Evolutionary conservation across 164 flowering plant genomes (phyloP), one percentile per base, ranked within the genome.

Genomic region (Brasenia schreberi): DNA sequence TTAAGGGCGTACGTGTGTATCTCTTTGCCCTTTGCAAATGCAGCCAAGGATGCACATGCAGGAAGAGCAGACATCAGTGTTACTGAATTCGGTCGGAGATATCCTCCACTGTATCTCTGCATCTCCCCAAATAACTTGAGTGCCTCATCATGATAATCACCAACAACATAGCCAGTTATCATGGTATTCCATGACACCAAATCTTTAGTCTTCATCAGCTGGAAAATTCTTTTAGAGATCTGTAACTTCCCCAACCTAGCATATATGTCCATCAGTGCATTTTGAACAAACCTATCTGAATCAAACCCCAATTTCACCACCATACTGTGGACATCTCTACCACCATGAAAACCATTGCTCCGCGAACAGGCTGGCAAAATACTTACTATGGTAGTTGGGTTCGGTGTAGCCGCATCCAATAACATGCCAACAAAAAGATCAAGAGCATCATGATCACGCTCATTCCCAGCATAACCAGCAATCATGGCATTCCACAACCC

Each of bases 401-500:
- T 87, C 4, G 96, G 86, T 52, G 5, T 44, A 43, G 83, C 72
- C 61, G 84, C 82, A 17, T 76, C 68, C 33, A 64, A 71, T 67
- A 77, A 74, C 90, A 91, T 84, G 62, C 85, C 81, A 65, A 81
- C 62, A 65, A 92, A 87, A 16, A 89, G 78, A 66, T 61, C 65
- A 69, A 87, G 69, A 3, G 92, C 96, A 18, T 89, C 77, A 44
- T 76, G 74, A 64, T 85, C 81, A 62, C 70, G 66, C 27, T 81
- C 87, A 61, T 83, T 84, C 63, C 78, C 85, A 1, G 87, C 76
- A 76, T 80, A 89, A 63, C 96, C 93, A 68, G 90, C 72, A 61
- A 90, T 79, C 95, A 90, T 85, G 42, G 97, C 92, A 78, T 87
- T 90, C 89, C 87, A 88, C 65, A 85, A 77, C 27, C 77, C 90